Percentiles rank a stretch among this genome's conserved stretches.
These are phyloP conservation scores for Arthrobotrys sphaeroides DNA, from an alignment of 2,329 filamentous ascomycete genomes.

Conservation along the genomic window DNA sequence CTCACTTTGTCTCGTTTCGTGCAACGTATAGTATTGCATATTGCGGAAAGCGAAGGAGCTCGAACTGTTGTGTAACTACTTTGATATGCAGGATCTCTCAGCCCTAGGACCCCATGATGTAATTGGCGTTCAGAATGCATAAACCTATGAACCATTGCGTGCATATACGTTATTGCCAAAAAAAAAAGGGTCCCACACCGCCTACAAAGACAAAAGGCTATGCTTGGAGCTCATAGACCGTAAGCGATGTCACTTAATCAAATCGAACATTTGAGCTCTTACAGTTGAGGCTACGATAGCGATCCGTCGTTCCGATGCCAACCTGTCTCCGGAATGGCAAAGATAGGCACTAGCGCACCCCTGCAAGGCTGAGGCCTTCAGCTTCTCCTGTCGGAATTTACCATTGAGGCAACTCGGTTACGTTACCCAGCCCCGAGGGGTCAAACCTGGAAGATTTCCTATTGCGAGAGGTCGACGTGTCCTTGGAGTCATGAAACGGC, in stretches of 20 bases:
- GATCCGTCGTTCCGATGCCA: not conserved
- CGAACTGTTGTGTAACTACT: slow-evolving; percentile 5
- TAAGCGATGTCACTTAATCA: no score
- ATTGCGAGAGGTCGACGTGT: not conserved
- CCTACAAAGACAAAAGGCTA: no score
- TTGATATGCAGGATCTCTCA: not conserved
- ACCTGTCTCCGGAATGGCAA: not conserved
- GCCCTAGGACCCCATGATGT: not conserved
- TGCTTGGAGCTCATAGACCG: no score
- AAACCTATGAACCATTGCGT: not conserved
- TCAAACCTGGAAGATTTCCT: not conserved
- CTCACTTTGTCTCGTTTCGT: not conserved
- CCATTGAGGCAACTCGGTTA: not conserved
- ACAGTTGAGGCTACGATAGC: not conserved
- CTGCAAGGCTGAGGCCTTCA: not conserved
- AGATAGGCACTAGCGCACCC: not conserved
- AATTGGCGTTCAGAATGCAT: no score
- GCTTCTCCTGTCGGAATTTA: not conserved
- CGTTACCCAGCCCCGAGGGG: not conserved
- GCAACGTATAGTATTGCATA: no score
- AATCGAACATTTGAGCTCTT: no score
- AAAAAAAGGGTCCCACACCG: no score
- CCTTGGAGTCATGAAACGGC: not conserved
- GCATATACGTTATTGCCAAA: not conserved
- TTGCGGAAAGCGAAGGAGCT: not conserved